Base-by-base conservation (phyloP, 805 yeast species). In the Hanseniaspora guilliermondii region DNA sequence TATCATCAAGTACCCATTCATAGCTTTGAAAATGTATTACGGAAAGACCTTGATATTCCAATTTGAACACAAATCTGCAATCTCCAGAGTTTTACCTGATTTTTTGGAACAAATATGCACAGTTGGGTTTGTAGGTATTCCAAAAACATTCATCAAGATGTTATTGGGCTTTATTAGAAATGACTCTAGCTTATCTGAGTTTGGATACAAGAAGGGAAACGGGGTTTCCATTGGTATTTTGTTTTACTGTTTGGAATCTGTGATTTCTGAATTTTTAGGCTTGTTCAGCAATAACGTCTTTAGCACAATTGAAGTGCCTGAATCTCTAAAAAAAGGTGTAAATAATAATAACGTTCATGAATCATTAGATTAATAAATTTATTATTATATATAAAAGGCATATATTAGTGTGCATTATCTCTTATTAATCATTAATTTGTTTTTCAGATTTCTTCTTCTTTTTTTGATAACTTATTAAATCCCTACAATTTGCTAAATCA, bases 221-320 rank as follows among this genome's bases (percentile, higher is more conserved):
- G 67, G 68, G 36, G 66, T 68, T 41, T 68, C 70, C 4, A 53
- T 68, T 22, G 69, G 68, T 17, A 65, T 68, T 27, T 65, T 69
- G 68, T 47, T 66, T 16, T 65, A 68, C 66, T 69, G 70, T 1
- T 59, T 68, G 38, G 62, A 61, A 38, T 61, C 60, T 35, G 65
- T 65, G 2, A 52, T 67, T 11, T 59, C 60, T 45, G 64, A 65
- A 4, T 41, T 64, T 7, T 67, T 65, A 45, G 41, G 33, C 12
- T 61, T 65, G 44, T 54, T 67, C 24, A 58, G 60, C 16, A 60
- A 60, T 17, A 60, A 61, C 47, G 50, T 65, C 16, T 48, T 59
- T n/a, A 36, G 61, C 11, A 48, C 35, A 2, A 52, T 59, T 36
- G 56, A 46, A 7, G 56, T 60, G 12, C 42, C 44, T 24, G 32